A percentile compares a stretch with the other conserved stretches of the same genome.
Evolutionary conservation across 2,329 filamentous ascomycete species (phyloP).

Genomic region (Beauveria rudraprayagi): DNA sequence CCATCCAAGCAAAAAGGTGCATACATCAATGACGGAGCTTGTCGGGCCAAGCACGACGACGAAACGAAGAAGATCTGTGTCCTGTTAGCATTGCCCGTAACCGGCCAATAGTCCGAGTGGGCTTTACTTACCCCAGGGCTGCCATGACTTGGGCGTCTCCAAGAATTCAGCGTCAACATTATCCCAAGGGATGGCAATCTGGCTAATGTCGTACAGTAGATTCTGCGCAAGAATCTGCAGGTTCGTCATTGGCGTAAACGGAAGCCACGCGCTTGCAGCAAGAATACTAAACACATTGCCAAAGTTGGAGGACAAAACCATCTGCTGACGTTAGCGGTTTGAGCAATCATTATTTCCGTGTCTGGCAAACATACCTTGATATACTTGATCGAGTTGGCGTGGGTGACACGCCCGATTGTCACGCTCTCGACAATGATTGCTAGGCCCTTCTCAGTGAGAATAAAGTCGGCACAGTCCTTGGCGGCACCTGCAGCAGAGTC

Average conservation of each 20-base stretch:
- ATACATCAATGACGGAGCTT: constrained; percentile 21
- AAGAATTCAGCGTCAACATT: constrained; percentile 21
- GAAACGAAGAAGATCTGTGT: constrained; percentile 21
- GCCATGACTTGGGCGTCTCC: constrained; percentile 19
- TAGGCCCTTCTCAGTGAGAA: constrained; percentile 23
- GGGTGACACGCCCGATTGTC: constrained; percentile 19
- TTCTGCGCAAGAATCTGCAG: constrained; percentile 22
- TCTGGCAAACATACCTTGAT: constrained; percentile 16
- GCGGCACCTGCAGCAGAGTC: constrained; percentile 22
- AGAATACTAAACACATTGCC: constrained; percentile 24
- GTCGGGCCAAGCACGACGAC: constrained; percentile 21
- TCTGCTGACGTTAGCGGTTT: constrained; percentile 10
- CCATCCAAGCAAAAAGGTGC: constrained; percentile 18
- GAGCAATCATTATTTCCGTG: not conserved
- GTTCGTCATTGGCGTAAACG: constrained; percentile 21
- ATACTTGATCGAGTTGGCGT: constrained; percentile 24
- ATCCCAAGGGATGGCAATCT: constrained; percentile 24
- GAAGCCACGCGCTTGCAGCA: constrained; percentile 21
- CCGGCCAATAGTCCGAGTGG: no score
- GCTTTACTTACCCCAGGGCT: constrained; percentile 13
- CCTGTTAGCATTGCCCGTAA: not conserved
- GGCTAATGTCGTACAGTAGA: constrained; percentile 22
- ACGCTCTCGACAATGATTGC: constrained; percentile 20
- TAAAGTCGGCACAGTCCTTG: constrained; percentile 23
- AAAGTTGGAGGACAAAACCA: constrained; percentile 24